phyloP scores from a whole-genome alignment of 495 filamentous ascomycete species.

The Neurospora tetrasperma region DNA sequence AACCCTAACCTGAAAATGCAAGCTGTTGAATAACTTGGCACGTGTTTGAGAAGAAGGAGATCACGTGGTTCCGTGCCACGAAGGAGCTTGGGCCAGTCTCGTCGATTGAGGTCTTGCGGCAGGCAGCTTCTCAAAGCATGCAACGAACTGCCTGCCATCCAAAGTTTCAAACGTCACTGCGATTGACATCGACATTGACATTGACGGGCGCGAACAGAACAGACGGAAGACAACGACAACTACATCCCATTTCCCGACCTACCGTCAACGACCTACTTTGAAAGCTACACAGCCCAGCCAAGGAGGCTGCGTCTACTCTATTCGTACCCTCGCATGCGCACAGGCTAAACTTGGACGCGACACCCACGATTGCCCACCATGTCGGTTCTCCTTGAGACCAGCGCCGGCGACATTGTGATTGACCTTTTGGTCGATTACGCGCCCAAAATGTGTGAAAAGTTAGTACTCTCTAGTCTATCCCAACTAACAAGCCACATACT shows the following conservation, averaged over 20 bases:
- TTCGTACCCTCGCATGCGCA: background rate
- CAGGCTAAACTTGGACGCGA: background rate
- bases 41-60: background rate
- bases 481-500: conserved; percentile 25
- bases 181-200: background rate
- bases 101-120: background rate
- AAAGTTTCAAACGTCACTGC: background rate
- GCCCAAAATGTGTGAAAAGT: conserved; percentile 89
- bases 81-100: background rate
- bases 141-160: background rate
- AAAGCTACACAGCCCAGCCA: background rate
- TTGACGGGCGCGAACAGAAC: background rate
- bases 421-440: conserved; percentile 80
- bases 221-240: background rate
- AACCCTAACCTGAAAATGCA: background rate
- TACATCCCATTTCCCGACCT: background rate
- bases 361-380: conserved; percentile 21
- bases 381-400: conserved; percentile 83
- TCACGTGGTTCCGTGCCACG: background rate
- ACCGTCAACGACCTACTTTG: background rate
- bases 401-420: conserved; percentile 84
- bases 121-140: background rate
- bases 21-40: background rate
- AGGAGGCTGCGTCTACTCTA: background rate
- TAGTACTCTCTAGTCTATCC: conserved; percentile 22